Evolutionary conservation across 1,284 basidiomycete genomes (phyloP), one percentile per base, ranked within the genome.

Genomic region (Heimioporus retisporus): DNA sequence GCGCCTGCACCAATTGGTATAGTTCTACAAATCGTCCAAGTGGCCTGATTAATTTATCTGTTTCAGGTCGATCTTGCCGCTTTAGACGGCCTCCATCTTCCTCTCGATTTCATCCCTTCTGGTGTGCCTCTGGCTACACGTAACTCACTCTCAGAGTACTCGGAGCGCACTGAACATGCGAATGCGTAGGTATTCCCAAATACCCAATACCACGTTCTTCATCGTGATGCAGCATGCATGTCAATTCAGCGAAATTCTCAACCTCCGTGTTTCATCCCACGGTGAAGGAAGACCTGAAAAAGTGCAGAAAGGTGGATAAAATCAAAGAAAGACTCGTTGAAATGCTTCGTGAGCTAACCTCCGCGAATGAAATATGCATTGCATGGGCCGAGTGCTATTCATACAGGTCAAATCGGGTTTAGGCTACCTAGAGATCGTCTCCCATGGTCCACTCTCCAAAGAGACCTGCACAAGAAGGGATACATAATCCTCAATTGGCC

Each of bases 401-500:
- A 28, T 21, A 21, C 23, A 60, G 50, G 50, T 10, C 19, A 61
- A 15, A 55, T 55, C 21, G 60, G 60, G 18, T 43, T 60, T 40
- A 13, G 10, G 25, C 21, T 63, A 19, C 48, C 61, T 6, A 51
- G 43, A 2, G 55, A 42, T 53, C 55, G 61, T 28, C 55, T 63
- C 1, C 61, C 61, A 18, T 63, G 61, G 61, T 63, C n/a, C 13
- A 58, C 55, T 2, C 62, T 63, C 14, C 48, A 63, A 21, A 50
- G 11, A 11, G 51, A 58, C 4, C 51, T 59, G 15, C 6, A 25
- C 6, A 53, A 63, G 48, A 43, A 23, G 4, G 62, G 56, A 31
- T 63, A 63, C n/a, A 63, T 8, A 7, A 44, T 63, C 7, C 18
- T 58, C 55, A 31, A 53, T 31, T 63, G 61, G 61, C 61, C 61